Evolutionary conservation across 768 basidiomycete genomes (phyloP).

Genomic region (Obba rivulosa): DNA sequence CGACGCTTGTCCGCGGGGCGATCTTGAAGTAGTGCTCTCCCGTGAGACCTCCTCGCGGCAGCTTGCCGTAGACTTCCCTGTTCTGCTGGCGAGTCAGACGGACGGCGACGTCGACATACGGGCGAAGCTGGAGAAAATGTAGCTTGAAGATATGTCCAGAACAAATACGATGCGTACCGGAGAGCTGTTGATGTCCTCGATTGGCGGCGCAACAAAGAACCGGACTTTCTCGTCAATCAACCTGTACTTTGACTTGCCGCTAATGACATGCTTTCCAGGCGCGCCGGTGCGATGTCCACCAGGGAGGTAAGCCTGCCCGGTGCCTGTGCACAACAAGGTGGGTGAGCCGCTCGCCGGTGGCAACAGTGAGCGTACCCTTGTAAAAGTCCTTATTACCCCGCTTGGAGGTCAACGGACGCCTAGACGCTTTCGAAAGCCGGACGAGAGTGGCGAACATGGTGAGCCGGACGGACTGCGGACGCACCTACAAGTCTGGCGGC

Average conservation of each 20-base stretch:
- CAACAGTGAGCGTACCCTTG: slow-evolving; percentile 58
- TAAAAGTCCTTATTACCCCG: slow-evolving; percentile 94
- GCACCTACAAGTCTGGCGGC: no score
- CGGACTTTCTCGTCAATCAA: slow-evolving; percentile 80
- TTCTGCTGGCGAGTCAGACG: slow-evolving; percentile 27
- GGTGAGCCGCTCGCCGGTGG: not conserved
- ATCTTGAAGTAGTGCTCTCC: slow-evolving; percentile 24
- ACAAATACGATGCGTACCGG: slow-evolving; percentile 36
- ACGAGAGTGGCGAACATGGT: slow-evolving; percentile 65
- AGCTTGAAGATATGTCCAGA: not conserved
- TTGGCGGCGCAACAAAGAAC: slow-evolving; percentile 75
- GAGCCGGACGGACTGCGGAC: not conserved
- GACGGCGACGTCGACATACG: slow-evolving; percentile 54
- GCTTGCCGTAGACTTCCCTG: slow-evolving; percentile 26
- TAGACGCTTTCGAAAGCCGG: slow-evolving; percentile 72
- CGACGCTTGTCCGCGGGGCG: slow-evolving; percentile 16
- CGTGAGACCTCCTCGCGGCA: slow-evolving; percentile 28
- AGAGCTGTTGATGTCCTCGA: slow-evolving; percentile 55
- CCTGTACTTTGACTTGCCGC: slow-evolving; percentile 75
- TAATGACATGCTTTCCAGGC: slow-evolving; percentile 77
- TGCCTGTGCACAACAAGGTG: slow-evolving; percentile 43
- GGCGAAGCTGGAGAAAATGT: slow-evolving; percentile 48
- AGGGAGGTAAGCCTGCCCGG: slow-evolving; percentile 75
- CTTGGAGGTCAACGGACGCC: slow-evolving; percentile 79
- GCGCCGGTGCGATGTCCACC: slow-evolving; percentile 86